phyloP scores from a whole-genome alignment of 148 eudicot species.

The Persicaria maculosa region DNA sequence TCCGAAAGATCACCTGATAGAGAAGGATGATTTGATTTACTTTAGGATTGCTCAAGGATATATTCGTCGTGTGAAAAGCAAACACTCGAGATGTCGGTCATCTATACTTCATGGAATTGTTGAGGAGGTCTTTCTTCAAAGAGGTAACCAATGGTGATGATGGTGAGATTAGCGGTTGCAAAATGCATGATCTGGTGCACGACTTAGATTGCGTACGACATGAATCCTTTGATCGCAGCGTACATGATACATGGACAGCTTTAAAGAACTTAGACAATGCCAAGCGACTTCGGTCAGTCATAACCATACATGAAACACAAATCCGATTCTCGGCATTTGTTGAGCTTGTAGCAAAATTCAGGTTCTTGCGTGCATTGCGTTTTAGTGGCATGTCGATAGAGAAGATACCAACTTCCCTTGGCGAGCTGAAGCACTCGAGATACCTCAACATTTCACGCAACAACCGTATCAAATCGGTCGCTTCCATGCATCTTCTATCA shows the following conservation, averaged over 20 bases:
- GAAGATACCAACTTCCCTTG: constrained; percentile 3
- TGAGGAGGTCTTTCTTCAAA: constrained; percentile 11
- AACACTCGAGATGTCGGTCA: constrained; percentile 1
- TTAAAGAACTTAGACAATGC: not conserved
- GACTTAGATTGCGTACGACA: constrained; percentile 7
- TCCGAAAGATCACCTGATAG: not conserved
- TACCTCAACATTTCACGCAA: not conserved
- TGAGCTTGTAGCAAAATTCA: constrained; percentile 7
- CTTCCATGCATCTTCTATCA: not conserved
- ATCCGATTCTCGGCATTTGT: not conserved
- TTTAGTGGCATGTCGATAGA: not conserved
- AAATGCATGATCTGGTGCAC: constrained; percentile 20
- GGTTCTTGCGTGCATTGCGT: not conserved
- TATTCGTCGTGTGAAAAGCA: not conserved
- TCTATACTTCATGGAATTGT: constrained; percentile 1
- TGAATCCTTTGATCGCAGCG: not conserved
- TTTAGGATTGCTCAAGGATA: constrained; percentile 16
- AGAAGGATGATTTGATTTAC: not conserved
- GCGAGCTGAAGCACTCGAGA: constrained; percentile 9
- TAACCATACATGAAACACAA: constrained; percentile 1
- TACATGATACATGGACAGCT: constrained; percentile 3
- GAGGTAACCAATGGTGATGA: not conserved
- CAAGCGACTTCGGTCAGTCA: not conserved
- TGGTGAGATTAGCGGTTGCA: constrained; percentile 2
- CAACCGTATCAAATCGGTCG: not conserved